These are phyloP conservation scores for Vishniacozyma victoriae DNA, from an alignment of 768 basidiomycete genomes.

Conservation along the genomic window DNA sequence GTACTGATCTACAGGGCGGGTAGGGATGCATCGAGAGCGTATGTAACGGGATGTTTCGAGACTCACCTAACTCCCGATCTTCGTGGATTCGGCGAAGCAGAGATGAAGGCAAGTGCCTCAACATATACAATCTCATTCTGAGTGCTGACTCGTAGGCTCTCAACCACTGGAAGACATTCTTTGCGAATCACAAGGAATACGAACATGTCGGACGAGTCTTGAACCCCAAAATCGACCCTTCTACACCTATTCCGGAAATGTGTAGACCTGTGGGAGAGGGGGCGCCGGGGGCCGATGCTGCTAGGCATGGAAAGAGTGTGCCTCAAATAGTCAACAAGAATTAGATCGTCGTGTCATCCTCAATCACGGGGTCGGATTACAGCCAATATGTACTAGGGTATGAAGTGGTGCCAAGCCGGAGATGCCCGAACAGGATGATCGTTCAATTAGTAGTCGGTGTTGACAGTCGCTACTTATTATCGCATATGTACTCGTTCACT, in stretches of 20 bases:
- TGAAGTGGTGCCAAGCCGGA: too few species aligned
- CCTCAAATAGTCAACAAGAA: too few species aligned
- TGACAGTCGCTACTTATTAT: too few species aligned
- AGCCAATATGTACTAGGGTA: too few species aligned
- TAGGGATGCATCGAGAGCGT: constrained; percentile 81
- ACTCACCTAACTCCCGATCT: constrained; percentile 86
- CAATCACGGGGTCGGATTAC: too few species aligned
- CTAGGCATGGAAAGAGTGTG: neutral
- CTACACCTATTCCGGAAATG: constrained; percentile 33
- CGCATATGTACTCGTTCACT: too few species aligned
- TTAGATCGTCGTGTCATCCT: too few species aligned
- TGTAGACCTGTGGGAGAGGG: neutral
- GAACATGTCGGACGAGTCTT: constrained; percentile 65
- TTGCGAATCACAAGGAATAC: constrained; percentile 73
- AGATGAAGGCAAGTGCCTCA: constrained; percentile 58
- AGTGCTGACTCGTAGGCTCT: constrained; percentile 55
- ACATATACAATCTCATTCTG: neutral
- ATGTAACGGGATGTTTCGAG: constrained; percentile 88
- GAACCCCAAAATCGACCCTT: constrained; percentile 39
- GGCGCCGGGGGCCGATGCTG: neutral
- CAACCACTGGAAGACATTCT: constrained; percentile 85
- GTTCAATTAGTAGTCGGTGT: too few species aligned
- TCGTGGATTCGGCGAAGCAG: constrained; percentile 67
- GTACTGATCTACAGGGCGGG: constrained; percentile 54
- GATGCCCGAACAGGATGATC: too few species aligned